Base-by-base conservation (phyloP, 768 basidiomycete genomes). In the Boletus vinaceobasis region DNA sequence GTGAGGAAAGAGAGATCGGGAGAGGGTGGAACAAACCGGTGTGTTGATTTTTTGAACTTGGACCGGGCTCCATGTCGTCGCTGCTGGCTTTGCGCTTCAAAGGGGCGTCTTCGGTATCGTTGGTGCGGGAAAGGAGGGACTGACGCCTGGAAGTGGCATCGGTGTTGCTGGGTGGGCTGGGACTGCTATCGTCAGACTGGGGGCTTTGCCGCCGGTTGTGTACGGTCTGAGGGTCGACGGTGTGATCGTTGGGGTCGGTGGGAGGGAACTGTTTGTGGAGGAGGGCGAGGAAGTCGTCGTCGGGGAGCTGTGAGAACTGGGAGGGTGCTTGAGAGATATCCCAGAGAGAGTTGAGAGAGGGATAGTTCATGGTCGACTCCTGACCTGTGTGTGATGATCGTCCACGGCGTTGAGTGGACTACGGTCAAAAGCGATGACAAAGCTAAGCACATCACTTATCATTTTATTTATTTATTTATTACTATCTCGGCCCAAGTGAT, bases 41-140 rank as follows among this genome's bases (percentile, higher is more conserved):
- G 68, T 87, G 85, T 57, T 82, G 83, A 45, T 73, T 73, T 76
- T 92, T 92, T 57, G 78, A 77, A 42, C 75, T 83, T 9, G 87
- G 88, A 13, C 83, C 86, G 37, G 85, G 83, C 2, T 79, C 79
- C 53, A 85, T 70, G 62, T 80, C 78, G 43, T 83, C 83, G 53
- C 79, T 77, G 60, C 82, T 85, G 3, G 88, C 90, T 74, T 93
- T 93, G 65, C 90, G 82, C 71, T 93, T 93, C 52, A 88, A 73
- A 6, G 73, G 73, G 7, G 77, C 68, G 44, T 84, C 84, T 6
- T 77, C 73, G 7, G 74, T 71, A 19, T 72, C 66, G 38, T 77
- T 74, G 26, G 64, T 66, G 47, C 66, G 66, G 27, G 48, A 49
- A 14, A 59, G 60, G 14, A 56, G 43, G 26, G 61, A 60, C 39